Conservation (phyloP, 768 basidiomycete species). For the Panus rudis region DNA sequence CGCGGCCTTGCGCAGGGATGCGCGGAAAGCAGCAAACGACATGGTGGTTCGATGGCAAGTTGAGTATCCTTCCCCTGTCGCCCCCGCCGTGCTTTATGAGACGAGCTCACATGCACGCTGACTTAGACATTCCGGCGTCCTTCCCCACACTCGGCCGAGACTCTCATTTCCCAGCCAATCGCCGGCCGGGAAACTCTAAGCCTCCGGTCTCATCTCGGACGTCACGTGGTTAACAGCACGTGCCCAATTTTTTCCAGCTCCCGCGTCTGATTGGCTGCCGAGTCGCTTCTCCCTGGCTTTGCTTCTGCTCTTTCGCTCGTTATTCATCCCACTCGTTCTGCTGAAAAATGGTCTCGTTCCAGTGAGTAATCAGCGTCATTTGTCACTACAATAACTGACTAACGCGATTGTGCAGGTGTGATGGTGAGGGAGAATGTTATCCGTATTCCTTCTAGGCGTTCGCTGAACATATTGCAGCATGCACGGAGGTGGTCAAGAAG, state of each 20-base stretch:
- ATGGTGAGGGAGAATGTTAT: slow-evolving; percentile 39
- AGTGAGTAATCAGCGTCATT: slow-evolving; percentile 35
- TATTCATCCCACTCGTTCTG: neutral
- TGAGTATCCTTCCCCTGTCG: too few species aligned
- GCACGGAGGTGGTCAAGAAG: slow-evolving; percentile 86
- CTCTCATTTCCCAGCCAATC: neutral
- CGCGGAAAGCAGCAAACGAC: slow-evolving; percentile 51
- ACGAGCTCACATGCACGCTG: neutral
- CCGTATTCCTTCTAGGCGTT: slow-evolving; percentile 1
- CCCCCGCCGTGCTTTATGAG: too few species aligned
- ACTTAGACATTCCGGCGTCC: neutral
- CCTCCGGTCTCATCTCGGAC: neutral
- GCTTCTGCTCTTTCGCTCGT: neutral
- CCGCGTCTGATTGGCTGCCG: slow-evolving; percentile 1
- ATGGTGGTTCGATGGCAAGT: slow-evolving; percentile 25
- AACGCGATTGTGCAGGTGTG: slow-evolving; percentile 45
- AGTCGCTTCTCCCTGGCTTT: slow-evolving; percentile 1
- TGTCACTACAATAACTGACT: neutral
- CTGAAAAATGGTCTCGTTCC: slow-evolving; percentile 62
- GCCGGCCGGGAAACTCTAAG: neutral
- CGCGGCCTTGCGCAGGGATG: slow-evolving; percentile 40
- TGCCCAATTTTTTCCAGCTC: slow-evolving; percentile 2
- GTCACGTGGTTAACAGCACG: slow-evolving; percentile 4
- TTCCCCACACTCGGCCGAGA: neutral
- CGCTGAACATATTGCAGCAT: slow-evolving; percentile 37